Evolutionary conservation across 139 green algal species (phyloP).

Genomic region (Ulvella scutata): DNA sequence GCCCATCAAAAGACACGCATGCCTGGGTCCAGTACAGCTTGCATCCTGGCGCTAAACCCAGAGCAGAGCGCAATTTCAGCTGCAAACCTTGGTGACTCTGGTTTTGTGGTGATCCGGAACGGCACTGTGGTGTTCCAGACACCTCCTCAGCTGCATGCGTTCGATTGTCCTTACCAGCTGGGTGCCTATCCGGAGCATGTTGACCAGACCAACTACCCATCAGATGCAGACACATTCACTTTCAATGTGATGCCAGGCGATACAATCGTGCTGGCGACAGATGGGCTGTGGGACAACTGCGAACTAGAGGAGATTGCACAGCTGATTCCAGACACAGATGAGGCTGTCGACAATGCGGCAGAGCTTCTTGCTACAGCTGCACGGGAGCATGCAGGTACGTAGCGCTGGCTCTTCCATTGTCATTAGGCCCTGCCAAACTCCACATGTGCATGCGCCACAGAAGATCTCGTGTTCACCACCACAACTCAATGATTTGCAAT

Average conservation of each 20-base stretch:
- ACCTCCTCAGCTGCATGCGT: constrained; percentile 45
- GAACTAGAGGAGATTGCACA: constrained; percentile 21
- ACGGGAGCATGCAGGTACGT: constrained; percentile 13
- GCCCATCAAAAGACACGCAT: constrained; percentile 43
- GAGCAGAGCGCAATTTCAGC: constrained; percentile 16
- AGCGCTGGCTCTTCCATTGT: constrained; percentile 1
- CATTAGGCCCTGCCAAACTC: constrained; percentile 4
- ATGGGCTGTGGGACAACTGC: constrained; percentile 63
- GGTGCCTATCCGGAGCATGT: constrained; percentile 44
- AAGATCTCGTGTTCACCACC: too few relatives aligned
- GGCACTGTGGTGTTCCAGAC: constrained; percentile 27
- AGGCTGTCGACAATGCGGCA: constrained; percentile 18
- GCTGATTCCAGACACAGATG: constrained; percentile 10
- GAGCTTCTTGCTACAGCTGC: constrained; percentile 14
- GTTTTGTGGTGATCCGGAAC: constrained; percentile 54
- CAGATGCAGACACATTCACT: constrained; percentile 37
- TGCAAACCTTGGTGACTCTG: constrained; percentile 64
- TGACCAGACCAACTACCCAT: constrained; percentile 44
- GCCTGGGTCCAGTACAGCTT: constrained; percentile 50
- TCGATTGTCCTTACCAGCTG: constrained; percentile 64
- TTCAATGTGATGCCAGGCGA: constrained; percentile 34
- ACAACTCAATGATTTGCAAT: too few relatives aligned
- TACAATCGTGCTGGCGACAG: constrained; percentile 37
- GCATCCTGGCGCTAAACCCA: constrained; percentile 42
- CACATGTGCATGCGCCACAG: too few relatives aligned